Percentiles rank a stretch among this genome's conserved stretches.
Evolutionary conservation across 192 early-diverging fungal genomes (phyloP).

Genomic region (Diversispora eburnea): DNA sequence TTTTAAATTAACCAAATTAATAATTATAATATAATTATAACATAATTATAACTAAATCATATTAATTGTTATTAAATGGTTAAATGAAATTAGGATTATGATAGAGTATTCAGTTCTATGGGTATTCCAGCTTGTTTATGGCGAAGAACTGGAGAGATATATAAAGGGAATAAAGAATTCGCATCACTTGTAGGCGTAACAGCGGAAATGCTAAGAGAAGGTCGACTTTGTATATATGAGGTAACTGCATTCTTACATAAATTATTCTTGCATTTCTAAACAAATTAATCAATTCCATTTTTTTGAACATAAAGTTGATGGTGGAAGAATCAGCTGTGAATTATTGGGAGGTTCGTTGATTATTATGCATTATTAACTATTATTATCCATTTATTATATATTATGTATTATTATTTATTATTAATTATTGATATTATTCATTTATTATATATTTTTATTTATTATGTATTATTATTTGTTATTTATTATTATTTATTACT

Average conservation of each 20-base stretch:
- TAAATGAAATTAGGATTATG: constrained; percentile 69
- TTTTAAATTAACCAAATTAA: too few species aligned
- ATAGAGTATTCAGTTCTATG: constrained; percentile 91
- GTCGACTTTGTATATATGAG: constrained; percentile 48
- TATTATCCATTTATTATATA: not conserved
- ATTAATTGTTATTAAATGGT: not conserved
- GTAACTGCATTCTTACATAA: not conserved
- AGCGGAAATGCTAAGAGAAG: constrained; percentile 77
- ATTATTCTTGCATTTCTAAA: not conserved
- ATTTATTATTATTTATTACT: not conserved
- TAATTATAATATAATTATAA: too few species aligned
- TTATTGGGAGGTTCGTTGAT: constrained; percentile 81
- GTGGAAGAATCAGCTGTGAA: constrained; percentile 91
- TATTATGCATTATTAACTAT: not conserved
- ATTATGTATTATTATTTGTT: not conserved
- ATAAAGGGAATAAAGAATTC: constrained; percentile 95
- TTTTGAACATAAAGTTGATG: constrained; percentile 64
- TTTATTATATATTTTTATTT: constrained; percentile 3
- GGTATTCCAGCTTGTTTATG: constrained; percentile 94
- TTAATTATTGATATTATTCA: not conserved
- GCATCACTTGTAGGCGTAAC: constrained; percentile 81
- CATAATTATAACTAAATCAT: too few species aligned
- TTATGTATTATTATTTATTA: not conserved
- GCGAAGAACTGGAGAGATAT: constrained; percentile 95
- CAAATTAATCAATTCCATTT: not conserved